A percentile compares a stretch with the other conserved stretches of the same genome.
Evolutionary conservation across 305 asterid genomes (phyloP).

Genomic region (Ajuga reptans): DNA sequence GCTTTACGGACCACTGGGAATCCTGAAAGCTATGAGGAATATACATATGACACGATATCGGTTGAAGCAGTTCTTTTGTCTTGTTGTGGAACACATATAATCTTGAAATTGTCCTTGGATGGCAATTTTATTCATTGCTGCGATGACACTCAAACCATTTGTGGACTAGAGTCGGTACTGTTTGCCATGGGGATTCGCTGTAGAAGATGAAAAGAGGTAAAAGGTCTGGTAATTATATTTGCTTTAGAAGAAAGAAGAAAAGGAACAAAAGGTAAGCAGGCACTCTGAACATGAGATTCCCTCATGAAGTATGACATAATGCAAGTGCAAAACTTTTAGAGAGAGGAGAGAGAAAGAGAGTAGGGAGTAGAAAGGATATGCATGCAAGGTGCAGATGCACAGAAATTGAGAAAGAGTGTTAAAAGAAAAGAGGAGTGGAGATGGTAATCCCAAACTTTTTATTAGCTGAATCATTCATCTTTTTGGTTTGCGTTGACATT

Average conservation of each 20-base stretch:
- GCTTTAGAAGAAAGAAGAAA: conserved; percentile 48
- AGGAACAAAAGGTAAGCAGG: conserved; percentile 37
- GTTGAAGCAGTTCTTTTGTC: conserved; percentile 27
- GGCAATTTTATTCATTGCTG: conserved; percentile 38
- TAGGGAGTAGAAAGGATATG: no score
- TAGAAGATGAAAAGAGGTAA: conserved; percentile 34
- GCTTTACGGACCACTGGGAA: conserved; percentile 11
- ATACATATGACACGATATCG: conserved; percentile 15
- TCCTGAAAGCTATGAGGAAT: conserved; percentile 26
- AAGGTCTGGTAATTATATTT: conserved; percentile 42
- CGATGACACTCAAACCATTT: conserved; percentile 35
- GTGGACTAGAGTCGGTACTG: conserved; percentile 29
- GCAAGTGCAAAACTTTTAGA: conserved; percentile 22
- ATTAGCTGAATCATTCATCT: conserved; percentile 27
- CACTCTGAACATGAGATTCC: conserved; percentile 57
- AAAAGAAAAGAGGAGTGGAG: conserved; percentile 20
- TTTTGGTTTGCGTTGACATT: conserved; percentile 63
- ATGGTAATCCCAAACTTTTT: conserved; percentile 29
- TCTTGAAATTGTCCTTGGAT: conserved; percentile 21
- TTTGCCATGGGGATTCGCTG: conserved; percentile 57
- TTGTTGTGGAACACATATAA: conserved; percentile 20
- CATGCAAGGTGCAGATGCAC: conserved; percentile 24
- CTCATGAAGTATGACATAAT: conserved; percentile 43
- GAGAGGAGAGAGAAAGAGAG: conserved; percentile 20
- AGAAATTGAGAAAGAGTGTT: conserved; percentile 27